Base-by-base conservation (phyloP, 768 basidiomycete species). In the Boletus huronensis region DNA sequence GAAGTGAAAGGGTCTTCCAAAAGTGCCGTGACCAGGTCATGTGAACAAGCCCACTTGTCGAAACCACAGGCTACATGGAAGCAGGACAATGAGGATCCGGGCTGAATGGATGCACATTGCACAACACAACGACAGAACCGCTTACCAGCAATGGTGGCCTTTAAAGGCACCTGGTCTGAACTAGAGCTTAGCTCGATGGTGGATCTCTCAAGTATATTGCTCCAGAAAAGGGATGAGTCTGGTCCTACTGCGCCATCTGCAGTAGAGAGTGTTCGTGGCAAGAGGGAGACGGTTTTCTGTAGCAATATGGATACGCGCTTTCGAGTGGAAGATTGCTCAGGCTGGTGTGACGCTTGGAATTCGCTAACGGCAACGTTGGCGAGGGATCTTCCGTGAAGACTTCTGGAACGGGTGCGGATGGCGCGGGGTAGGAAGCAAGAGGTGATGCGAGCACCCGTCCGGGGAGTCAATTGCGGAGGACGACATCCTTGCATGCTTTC, bases 1-100 rank as follows among this genome's bases (percentile, higher is more conserved):
- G 82, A 80, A 3, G 76, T 74, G 58, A 92, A 79, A 14, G 88
- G 88, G 50, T 90, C 83, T 41, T 85, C 80, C 16, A 92, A 73
- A 34, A 92, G 75, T 7, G 88, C 87, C 5, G 83, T 82, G 19
- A 91, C 80, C 5, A 92, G 70, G 29, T 85, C 82, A 35, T 72
- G 72, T 7, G 82, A 74, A 35, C 75, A 76, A 19, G 85, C 77
- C 66, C 74, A 77, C 61, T 80, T 69, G 65, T 85, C 82, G 48
- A 79, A 61, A 13, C 82, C 79, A 62, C 77, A 81, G 13, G 90
- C 88, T 89, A 54, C 17, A 16, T 25, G 19, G 38, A 17, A 36
- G 25, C 13, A 41, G 11, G 26, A n/a, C 28, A n/a, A 50, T 36
- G 32, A 40, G 35, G 48, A 51, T 23, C 34, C 28, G 42, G 36